phyloP scores from a whole-genome alignment of 164 flowering plant species.

The Kalanchoe fedtschenkoi region DNA sequence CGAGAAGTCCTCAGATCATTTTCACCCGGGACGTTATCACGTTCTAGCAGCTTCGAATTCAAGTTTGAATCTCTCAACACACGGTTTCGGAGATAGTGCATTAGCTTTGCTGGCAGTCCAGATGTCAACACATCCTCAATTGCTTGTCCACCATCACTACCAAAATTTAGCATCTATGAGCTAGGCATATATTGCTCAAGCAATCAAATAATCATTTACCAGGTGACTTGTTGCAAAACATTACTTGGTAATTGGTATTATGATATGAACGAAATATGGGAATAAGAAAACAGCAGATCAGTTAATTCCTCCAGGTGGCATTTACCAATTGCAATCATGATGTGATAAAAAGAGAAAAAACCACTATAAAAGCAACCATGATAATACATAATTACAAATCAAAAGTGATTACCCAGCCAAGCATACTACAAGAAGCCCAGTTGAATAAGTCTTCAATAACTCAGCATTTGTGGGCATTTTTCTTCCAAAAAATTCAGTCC shows the following conservation, averaged over 20 bases:
- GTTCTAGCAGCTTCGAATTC: constrained; percentile 41
- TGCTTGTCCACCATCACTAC: constrained; percentile 54
- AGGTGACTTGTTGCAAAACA: not conserved
- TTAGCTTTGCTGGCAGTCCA: constrained; percentile 82
- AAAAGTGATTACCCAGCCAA: constrained; percentile 51
- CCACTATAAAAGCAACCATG: too few relatives aligned
- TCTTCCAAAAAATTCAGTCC: constrained; percentile 27
- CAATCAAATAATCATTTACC: not conserved
- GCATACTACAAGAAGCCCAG: constrained; percentile 84
- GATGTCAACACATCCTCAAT: constrained; percentile 91
- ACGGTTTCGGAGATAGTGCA: constrained; percentile 78
- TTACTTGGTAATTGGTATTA: not conserved
- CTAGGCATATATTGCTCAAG: not conserved
- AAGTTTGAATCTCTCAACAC: constrained; percentile 64
- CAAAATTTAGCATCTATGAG: constrained; percentile 9
- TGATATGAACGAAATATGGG: not conserved
- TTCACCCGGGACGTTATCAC: constrained; percentile 36
- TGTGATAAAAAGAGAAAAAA: too few relatives aligned
- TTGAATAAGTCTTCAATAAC: constrained; percentile 75
- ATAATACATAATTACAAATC: not conserved
- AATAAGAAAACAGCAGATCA: not conserved
- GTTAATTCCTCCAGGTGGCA: not conserved
- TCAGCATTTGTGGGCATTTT: constrained; percentile 60
- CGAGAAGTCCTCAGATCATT: constrained; percentile 20
- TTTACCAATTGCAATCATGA: too few relatives aligned